Conservation (phyloP, 176 grass and related monocot genomes). For the Hordeum marinum region DNA sequence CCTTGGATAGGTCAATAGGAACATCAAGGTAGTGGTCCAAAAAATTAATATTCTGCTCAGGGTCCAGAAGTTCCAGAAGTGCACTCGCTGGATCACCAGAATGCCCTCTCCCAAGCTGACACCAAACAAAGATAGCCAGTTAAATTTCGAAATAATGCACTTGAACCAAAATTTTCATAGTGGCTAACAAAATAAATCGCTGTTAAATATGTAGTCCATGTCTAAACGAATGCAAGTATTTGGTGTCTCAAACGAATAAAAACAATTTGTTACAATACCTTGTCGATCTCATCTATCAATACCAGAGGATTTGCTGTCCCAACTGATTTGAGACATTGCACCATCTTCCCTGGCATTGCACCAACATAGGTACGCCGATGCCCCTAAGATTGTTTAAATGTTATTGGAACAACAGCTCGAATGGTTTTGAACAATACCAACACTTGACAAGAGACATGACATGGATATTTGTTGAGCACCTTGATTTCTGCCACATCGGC, state of each 20-base stretch:
- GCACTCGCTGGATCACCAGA: slow-evolving; percentile 98
- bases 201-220: slow-evolving; percentile 11
- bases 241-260: slow-evolving; percentile 19
- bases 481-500: slow-evolving; percentile 99
- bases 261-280: slow-evolving; percentile 45
- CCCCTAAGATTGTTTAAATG: slow-evolving; percentile 58
- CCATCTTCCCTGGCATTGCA: slow-evolving; percentile 99
- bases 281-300: slow-evolving; percentile 98
- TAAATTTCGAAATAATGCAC: background rate
- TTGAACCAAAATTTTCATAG: background rate
- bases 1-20: slow-evolving; percentile 99
- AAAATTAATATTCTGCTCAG: slow-evolving; percentile 99
- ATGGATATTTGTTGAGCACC: slow-evolving; percentile 35
- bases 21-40: slow-evolving; percentile 99
- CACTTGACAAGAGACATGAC: slow-evolving; percentile 3
- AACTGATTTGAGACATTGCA: slow-evolving; percentile 94
- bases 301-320: slow-evolving; percentile 96
- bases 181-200: slow-evolving; percentile 7
- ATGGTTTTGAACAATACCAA: slow-evolving; percentile 8
- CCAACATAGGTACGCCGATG: slow-evolving; percentile 96
- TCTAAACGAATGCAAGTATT: slow-evolving; percentile 11
- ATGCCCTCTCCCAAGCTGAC: slow-evolving; percentile 92
- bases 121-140: slow-evolving; percentile 12
- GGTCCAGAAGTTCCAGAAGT: slow-evolving; percentile 92
- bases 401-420: slow-evolving; percentile 4